phyloP scores from a whole-genome alignment of 2,329 filamentous ascomycete species.

The Diaporthe batatas region DNA sequence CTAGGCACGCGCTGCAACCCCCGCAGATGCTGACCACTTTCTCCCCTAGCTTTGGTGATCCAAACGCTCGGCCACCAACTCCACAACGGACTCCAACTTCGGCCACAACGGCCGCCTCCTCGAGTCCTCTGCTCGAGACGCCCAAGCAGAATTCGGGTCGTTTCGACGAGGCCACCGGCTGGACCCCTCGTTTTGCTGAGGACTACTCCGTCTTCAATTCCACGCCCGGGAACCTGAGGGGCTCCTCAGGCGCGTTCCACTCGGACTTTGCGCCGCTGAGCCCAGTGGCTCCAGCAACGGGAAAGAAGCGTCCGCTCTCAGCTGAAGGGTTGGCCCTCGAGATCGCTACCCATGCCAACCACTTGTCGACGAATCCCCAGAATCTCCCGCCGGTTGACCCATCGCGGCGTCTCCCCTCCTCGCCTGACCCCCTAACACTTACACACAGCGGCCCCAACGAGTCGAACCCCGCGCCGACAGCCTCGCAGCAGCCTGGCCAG shows the following conservation, averaged over 20 bases:
- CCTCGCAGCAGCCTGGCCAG: slow-evolving; percentile 44
- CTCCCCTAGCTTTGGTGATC: slow-evolving; percentile 70
- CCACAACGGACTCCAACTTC: slow-evolving; percentile 70
- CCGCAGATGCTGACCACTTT: slow-evolving; percentile 53
- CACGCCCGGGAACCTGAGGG: slow-evolving; percentile 71
- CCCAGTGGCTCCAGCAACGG: slow-evolving; percentile 51
- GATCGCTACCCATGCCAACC: slow-evolving; percentile 72
- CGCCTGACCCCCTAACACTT: slow-evolving; percentile 60
- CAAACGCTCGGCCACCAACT: slow-evolving; percentile 72
- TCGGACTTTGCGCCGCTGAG: slow-evolving; percentile 57
- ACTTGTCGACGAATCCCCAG: slow-evolving; percentile 67
- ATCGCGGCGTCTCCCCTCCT: slow-evolving; percentile 69
- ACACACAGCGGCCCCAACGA: slow-evolving; percentile 45
- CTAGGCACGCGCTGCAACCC: slow-evolving; percentile 39
- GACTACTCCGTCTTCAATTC: slow-evolving; percentile 76
- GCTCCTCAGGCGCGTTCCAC: slow-evolving; percentile 56
- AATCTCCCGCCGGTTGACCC: slow-evolving; percentile 71
- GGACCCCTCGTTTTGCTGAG: slow-evolving; percentile 74
- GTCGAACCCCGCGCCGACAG: slow-evolving; percentile 9
- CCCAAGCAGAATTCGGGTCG: slow-evolving; percentile 61
- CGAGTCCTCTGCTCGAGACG: slow-evolving; percentile 70
- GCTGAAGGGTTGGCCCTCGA: slow-evolving; percentile 63
- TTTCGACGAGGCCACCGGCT: slow-evolving; percentile 62
- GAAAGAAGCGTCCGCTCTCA: slow-evolving; percentile 66
- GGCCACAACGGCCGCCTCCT: slow-evolving; percentile 63